Percentiles rank a stretch among this genome's conserved stretches.
Evolutionary conservation across 805 yeast genomes (phyloP).

Genomic region (Kluyveromyces lactis): DNA sequence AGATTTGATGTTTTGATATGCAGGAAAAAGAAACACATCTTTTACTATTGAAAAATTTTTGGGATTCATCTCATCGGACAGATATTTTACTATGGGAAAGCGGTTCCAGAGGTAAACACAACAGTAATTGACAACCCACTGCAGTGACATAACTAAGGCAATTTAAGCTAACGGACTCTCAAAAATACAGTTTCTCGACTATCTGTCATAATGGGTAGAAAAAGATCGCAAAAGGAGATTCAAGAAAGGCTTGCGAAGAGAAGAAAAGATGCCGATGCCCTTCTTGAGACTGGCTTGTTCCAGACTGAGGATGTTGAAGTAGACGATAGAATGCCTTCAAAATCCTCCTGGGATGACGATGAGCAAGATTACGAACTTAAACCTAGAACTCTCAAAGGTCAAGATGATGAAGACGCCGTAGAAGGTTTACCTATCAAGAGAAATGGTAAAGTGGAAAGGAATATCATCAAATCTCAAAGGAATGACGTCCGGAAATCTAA

Average conservation of each 20-base stretch:
- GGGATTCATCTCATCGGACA: conserved; percentile 13
- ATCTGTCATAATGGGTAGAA: conserved; percentile 14
- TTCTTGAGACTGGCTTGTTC: conserved; percentile 20
- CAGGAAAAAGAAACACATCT: neutral
- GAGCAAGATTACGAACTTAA: conserved; percentile 71
- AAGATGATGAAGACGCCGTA: conserved; percentile 34
- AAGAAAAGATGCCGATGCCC: conserved; percentile 25
- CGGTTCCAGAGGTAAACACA: too few relatives aligned
- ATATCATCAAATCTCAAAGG: conserved; percentile 30
- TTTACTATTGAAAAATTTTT: conserved; percentile 11
- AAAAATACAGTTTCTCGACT: neutral
- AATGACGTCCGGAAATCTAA: conserved; percentile 4
- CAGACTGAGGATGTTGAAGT: conserved; percentile 16
- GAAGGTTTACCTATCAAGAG: conserved; percentile 78
- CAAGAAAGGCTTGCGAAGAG: conserved; percentile 24
- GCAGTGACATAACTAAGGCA: too few relatives aligned
- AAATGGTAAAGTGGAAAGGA: conserved; percentile 70
- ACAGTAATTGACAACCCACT: too few relatives aligned
- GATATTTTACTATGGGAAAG: neutral
- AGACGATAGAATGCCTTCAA: conserved; percentile 8
- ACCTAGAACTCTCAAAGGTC: conserved; percentile 50
- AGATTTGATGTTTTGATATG: neutral
- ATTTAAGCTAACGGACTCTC: too few relatives aligned
- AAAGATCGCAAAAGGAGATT: conserved; percentile 21
- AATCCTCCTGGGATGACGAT: conserved; percentile 52